phyloP scores from a whole-genome alignment of 768 basidiomycete species.

The Candolleomyces eurysporus region DNA sequence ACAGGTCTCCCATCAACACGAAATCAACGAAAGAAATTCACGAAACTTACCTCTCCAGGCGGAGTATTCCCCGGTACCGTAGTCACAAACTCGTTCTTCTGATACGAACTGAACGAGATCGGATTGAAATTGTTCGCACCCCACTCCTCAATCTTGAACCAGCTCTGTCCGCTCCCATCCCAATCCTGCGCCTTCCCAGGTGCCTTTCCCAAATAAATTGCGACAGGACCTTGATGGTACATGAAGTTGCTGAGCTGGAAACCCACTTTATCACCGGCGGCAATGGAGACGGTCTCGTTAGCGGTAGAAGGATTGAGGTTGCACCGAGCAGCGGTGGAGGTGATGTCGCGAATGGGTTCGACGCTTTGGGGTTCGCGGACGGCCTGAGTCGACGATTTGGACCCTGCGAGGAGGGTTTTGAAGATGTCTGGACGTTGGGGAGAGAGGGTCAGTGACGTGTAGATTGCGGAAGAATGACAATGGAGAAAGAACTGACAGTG shows the following conservation, averaged over 20 bases:
- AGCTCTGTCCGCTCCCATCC: slow-evolving; percentile 34
- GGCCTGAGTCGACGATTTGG: slow-evolving; percentile 19
- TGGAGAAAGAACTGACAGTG: slow-evolving; percentile 9
- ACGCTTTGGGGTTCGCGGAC: slow-evolving; percentile 23
- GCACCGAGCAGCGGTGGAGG: slow-evolving; percentile 23
- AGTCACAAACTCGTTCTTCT: slow-evolving; percentile 31
- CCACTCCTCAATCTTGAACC: slow-evolving; percentile 45
- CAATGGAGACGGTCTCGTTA: slow-evolving; percentile 24
- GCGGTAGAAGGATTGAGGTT: slow-evolving; percentile 26
- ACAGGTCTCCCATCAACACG: not conserved
- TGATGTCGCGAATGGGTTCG: slow-evolving; percentile 20
- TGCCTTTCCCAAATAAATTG: slow-evolving; percentile 37
- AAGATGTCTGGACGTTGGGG: slow-evolving; percentile 18
- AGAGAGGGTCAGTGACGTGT: not conserved
- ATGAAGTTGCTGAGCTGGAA: slow-evolving; percentile 25
- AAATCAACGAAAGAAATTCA: not conserved
- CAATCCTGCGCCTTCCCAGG: slow-evolving; percentile 29
- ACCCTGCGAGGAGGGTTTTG: slow-evolving; percentile 17
- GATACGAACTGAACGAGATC: slow-evolving; percentile 31
- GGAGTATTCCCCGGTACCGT: slow-evolving; percentile 42
- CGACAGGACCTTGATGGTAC: slow-evolving; percentile 25
- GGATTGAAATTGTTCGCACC: slow-evolving; percentile 34
- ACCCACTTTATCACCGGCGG: slow-evolving; percentile 28
- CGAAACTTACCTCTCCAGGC: slow-evolving; percentile 34
- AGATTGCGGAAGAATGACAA: not conserved